Base-by-base conservation (phyloP, 768 basidiomycete genomes). In the Leccinum truebloodii region DNA sequence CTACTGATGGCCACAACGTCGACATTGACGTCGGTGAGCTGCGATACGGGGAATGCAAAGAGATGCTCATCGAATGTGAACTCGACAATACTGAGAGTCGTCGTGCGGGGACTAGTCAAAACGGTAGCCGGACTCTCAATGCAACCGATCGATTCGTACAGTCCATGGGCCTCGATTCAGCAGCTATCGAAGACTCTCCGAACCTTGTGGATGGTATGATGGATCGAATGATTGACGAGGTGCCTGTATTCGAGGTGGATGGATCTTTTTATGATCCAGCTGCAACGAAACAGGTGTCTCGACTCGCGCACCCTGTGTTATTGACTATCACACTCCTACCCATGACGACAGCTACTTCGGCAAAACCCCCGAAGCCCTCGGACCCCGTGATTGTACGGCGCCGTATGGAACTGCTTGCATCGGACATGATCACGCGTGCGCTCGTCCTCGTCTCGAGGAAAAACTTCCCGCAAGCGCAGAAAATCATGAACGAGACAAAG, bases 161-260 rank as follows among this genome's bases (percentile, higher is more conserved):
- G 69, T 87, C 89, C 63, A 84, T 94, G 84, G 92, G 92, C 18
- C 78, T 94, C 59, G 92, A 92, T 61, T 78, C 88, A 52, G 74
- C 92, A 14, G 73, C 83, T 12, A 89, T 92, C 51, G 89, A 87
- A 3, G 92, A 93, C 62, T 65, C 69, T 0, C 75, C 83, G 13
- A 88, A 92, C 72, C 87, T 94, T 65, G 83, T 86, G 54, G 91
- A 93, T 60, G 93, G 94, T 35, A 92, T 94, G 90, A 93, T 94
- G 90, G 94, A 95, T 64, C 82, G 89, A 51, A 92, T 98, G 91
- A 95, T 97, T 51, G 97, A 99, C 69, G 97, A 99, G 69, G 91
- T 97, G 10, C 97, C 96, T 1, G 92, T 98, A 10, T 86, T 96
- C 54, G 95, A 98, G 73, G 92, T 98, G 14, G 95, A 98, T 64